These are phyloP conservation scores for Solanum pinnatisectum DNA, from an alignment of 257 asterid species.

Conservation along the genomic window DNA sequence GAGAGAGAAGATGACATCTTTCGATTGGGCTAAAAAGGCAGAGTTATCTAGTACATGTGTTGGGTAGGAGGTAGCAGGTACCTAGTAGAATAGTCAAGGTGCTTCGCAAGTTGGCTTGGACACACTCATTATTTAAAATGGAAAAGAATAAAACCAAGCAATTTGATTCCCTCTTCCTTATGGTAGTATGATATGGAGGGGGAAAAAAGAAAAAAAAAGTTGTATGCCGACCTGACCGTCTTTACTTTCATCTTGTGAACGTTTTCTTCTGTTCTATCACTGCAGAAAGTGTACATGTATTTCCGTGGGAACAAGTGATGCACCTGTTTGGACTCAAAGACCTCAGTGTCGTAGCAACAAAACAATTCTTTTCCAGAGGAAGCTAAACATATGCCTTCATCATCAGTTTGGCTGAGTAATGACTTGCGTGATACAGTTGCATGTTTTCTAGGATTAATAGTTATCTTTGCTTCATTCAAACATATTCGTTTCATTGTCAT, in stretches of 20 bases:
- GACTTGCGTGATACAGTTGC: not conserved
- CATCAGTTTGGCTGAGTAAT: not conserved
- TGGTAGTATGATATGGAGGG: too few species aligned
- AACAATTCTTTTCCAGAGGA: not conserved
- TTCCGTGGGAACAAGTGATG: constrained; percentile 79
- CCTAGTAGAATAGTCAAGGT: not conserved
- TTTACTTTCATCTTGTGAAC: not conserved
- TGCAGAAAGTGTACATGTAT: constrained; percentile 79
- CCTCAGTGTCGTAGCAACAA: not conserved
- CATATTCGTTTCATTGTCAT: not conserved
- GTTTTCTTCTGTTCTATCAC: not conserved
- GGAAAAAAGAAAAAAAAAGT: not conserved
- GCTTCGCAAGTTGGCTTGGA: not conserved
- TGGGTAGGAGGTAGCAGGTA: not conserved
- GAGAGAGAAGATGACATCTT: not conserved
- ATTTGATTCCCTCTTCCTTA: not conserved
- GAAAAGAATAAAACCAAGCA: not conserved
- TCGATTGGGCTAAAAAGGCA: not conserved
- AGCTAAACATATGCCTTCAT: not conserved
- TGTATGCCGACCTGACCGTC: not conserved
- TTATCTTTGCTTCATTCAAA: not conserved
- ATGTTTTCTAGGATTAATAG: not conserved
- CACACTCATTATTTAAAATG: not conserved
- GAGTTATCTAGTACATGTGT: not conserved
- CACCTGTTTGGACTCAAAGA: not conserved